phyloP scores from a whole-genome alignment of 2,329 filamentous ascomycete genomes.

The Emergomyces africanus region DNA sequence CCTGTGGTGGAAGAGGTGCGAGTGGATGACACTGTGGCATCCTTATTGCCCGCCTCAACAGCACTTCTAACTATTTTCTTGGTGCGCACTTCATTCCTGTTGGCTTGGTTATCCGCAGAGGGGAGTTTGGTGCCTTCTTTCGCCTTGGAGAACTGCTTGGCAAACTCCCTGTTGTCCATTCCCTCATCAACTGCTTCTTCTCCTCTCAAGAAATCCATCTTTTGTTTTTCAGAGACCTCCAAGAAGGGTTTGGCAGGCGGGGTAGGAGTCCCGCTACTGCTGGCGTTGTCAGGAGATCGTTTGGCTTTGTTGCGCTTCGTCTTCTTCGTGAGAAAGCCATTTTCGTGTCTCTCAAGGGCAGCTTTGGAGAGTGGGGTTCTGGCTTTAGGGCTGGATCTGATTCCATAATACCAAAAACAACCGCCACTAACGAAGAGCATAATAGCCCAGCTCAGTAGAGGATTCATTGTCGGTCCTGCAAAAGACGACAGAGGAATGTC shows the following conservation, averaged over 20 bases:
- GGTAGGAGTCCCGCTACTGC: constrained; percentile 14
- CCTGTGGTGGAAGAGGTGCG: constrained; percentile 58
- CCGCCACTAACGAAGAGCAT: constrained; percentile 29
- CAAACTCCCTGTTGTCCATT: constrained; percentile 62
- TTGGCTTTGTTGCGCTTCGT: constrained; percentile 30
- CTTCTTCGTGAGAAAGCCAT: constrained; percentile 24
- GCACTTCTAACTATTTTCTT: not conserved
- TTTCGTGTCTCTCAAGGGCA: constrained; percentile 24
- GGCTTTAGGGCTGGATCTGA: constrained; percentile 20
- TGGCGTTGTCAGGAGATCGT: constrained; percentile 18
- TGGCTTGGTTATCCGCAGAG: constrained; percentile 27
- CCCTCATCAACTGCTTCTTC: constrained; percentile 39
- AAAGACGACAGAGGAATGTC: not conserved
- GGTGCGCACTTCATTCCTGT: constrained; percentile 55
- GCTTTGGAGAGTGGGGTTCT: constrained; percentile 17
- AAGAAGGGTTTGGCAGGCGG: constrained; percentile 16
- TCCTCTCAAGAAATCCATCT: constrained; percentile 5
- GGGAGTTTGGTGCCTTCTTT: constrained; percentile 55
- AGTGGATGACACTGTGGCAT: constrained; percentile 33
- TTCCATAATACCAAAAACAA: constrained; percentile 31
- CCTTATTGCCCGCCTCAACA: not conserved
- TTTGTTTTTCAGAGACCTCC: constrained; percentile 16
- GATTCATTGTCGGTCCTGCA: constrained; percentile 24
- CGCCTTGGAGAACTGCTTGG: constrained; percentile 55
- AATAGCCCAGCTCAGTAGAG: constrained; percentile 33